Evolutionary conservation across 306 rosid species (phyloP).

Genomic region (Cucumis melo): DNA sequence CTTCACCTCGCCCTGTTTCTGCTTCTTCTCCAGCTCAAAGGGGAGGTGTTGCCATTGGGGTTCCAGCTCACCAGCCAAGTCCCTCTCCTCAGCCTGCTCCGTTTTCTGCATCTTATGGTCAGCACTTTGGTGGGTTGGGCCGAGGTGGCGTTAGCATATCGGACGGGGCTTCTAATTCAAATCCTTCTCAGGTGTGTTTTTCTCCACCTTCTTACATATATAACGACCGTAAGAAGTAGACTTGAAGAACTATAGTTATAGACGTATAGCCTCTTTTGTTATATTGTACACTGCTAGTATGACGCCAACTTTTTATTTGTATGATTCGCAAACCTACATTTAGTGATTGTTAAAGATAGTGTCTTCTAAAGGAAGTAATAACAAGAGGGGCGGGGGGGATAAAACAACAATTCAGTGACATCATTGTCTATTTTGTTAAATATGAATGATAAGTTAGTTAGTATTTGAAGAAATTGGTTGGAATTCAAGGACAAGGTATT

Average conservation of each 20-base stretch:
- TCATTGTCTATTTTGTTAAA: neutral
- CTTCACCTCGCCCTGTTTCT: slow-evolving; percentile 24
- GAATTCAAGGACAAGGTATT: neutral
- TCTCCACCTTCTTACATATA: neutral
- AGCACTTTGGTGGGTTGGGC: slow-evolving; percentile 65
- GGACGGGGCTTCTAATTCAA: slow-evolving; percentile 38
- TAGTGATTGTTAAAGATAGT: neutral
- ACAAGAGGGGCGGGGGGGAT: neutral
- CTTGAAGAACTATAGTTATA: neutral
- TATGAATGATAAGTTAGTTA: neutral
- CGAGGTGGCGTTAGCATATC: slow-evolving; percentile 40
- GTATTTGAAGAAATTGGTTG: neutral
- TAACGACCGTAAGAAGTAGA: neutral
- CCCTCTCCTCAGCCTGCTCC: slow-evolving; percentile 27
- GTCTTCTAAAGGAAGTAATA: neutral
- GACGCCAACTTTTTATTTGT: neutral
- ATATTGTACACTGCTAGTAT: neutral
- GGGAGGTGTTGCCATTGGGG: slow-evolving; percentile 69
- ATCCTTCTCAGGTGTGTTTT: slow-evolving; percentile 41
- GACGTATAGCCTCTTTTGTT: neutral
- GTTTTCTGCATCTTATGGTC: slow-evolving; percentile 55
- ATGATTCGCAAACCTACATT: neutral
- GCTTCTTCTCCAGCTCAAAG: slow-evolving; percentile 26
- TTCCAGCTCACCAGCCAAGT: slow-evolving; percentile 59
- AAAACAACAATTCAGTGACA: neutral